Base-by-base conservation (phyloP, 1,284 basidiomycete genomes). In the Violaceomyces palustris region DNA sequence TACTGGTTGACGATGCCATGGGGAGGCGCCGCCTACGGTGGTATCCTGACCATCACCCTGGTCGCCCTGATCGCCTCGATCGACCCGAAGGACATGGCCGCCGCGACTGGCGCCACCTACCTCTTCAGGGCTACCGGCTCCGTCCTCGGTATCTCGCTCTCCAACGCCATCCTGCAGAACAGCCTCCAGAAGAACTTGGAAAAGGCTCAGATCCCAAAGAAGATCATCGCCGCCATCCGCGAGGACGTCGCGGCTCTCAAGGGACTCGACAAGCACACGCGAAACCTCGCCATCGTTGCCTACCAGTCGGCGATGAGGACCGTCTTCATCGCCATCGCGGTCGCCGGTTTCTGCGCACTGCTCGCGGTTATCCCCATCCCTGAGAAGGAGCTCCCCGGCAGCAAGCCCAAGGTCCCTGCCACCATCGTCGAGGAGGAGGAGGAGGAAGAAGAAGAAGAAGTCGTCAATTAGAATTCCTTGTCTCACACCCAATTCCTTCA, bases 51-150 rank as follows among this genome's bases (percentile, higher is more conserved):
- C 45, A 72, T 74, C 57, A 74, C 71, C 8, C 48, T 74, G 18
- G 67, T 74, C n/a, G 72, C 69, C 18, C 55, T 72, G 22, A 72
- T 75, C 43, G 67, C 70, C 6, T 73, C 74, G 15, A 64, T 74
- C 25, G 69, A 73, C 26, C 73, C 74, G 23, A 60, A 57, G 40
- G 69, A 68, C 35, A 69, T 74, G 73, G 71, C 72, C 2, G 69
- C 73, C 25, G 68, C 69, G 3, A 73, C 73, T 11, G 72, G 72
- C 33, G 67, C 69, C 34, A 71, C 71, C 11, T 74, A 75, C 50
- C 67, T 75, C 34, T 75, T 75, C 73, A 66, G 74, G 36, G 74
- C 74, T 5, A 74, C 69, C 11, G 74, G 74, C 28, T 71, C 67
- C 18, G 73, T 75, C 15, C 59, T 74, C 23, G 74, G 74, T 23